Conservation (phyloP, 2,329 filamentous ascomycete genomes). For the Aspergillus spinulosporus region DNA sequence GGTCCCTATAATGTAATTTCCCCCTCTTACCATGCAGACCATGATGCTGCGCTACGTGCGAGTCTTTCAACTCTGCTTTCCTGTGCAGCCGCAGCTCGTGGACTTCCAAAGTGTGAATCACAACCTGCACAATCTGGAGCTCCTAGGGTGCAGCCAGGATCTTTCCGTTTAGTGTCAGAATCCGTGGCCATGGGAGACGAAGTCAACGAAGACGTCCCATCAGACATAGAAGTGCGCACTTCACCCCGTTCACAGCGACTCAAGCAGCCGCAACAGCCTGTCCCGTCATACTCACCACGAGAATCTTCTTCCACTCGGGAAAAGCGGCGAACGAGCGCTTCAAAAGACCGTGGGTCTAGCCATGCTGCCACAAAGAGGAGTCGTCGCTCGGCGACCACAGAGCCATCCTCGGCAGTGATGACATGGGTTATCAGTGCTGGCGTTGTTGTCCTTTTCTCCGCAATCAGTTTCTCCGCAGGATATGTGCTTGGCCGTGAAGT, state of each 20-base stretch:
- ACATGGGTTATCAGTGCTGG: constrained; percentile 67
- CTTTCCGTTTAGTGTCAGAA: constrained; percentile 61
- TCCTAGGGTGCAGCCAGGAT: constrained; percentile 47
- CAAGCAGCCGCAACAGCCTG: constrained; percentile 28
- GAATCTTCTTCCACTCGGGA: constrained; percentile 21
- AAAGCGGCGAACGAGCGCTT: constrained; percentile 37
- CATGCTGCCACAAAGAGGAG: constrained; percentile 37
- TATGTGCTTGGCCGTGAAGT: constrained; percentile 63
- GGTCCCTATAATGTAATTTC: constrained; percentile 68
- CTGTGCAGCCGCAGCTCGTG: constrained; percentile 86
- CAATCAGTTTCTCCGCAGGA: constrained; percentile 65
- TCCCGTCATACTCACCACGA: constrained; percentile 16
- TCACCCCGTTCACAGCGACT: constrained; percentile 23
- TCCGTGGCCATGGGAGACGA: constrained; percentile 55
- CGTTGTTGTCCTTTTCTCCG: constrained; percentile 64
- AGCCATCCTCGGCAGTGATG: constrained; percentile 53
- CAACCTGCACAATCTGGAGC: constrained; percentile 30
- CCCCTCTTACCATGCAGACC: constrained; percentile 76
- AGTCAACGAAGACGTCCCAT: constrained; percentile 24
- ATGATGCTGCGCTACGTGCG: constrained; percentile 88
- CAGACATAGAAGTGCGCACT: constrained; percentile 24
- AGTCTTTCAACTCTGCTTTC: constrained; percentile 93
- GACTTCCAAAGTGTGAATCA: constrained; percentile 64
- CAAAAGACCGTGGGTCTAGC: constrained; percentile 42
- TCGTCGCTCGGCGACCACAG: constrained; percentile 32